These are phyloP conservation scores for Ocimum tenuiflorum DNA, from an alignment of 257 asterid genomes.

Conservation along the genomic window DNA sequence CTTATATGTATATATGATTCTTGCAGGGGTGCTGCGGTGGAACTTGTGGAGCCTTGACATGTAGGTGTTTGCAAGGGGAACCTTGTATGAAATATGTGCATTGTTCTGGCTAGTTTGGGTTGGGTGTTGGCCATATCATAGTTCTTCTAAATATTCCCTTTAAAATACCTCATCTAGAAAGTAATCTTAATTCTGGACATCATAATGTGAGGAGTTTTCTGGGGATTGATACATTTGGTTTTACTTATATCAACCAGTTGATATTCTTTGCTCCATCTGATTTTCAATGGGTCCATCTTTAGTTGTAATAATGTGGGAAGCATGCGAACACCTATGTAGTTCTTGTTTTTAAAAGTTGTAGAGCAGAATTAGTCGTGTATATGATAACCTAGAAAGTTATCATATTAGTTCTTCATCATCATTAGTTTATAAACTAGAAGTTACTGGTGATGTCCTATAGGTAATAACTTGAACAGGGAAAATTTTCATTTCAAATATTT, in stretches of 20 bases:
- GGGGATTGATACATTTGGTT: constrained; percentile 15
- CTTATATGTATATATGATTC: constrained; percentile 93
- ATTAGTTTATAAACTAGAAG: neutral
- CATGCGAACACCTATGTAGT: neutral
- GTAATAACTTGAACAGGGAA: neutral
- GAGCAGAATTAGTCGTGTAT: neutral
- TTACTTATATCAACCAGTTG: neutral
- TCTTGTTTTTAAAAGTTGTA: neutral
- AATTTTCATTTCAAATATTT: neutral
- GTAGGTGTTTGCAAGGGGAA: constrained; percentile 94
- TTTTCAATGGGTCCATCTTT: neutral
- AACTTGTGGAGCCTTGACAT: constrained; percentile 85
- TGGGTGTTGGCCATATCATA: constrained; percentile 31
- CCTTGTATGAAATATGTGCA: constrained; percentile 53
- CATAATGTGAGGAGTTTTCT: constrained; percentile 13
- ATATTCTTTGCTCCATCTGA: neutral
- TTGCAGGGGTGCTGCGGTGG: constrained; percentile 97
- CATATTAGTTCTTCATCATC: neutral
- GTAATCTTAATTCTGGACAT: constrained; percentile 7
- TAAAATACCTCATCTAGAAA: constrained; percentile 9
- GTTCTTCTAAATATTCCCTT: constrained; percentile 9
- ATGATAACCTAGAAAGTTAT: neutral
- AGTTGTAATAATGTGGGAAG: neutral
- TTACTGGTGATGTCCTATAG: neutral
- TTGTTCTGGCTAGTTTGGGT: constrained; percentile 46